Base-by-base conservation (phyloP, 2,329 filamentous ascomycete genomes). In the Phyllosticta citriasiana region DNA sequence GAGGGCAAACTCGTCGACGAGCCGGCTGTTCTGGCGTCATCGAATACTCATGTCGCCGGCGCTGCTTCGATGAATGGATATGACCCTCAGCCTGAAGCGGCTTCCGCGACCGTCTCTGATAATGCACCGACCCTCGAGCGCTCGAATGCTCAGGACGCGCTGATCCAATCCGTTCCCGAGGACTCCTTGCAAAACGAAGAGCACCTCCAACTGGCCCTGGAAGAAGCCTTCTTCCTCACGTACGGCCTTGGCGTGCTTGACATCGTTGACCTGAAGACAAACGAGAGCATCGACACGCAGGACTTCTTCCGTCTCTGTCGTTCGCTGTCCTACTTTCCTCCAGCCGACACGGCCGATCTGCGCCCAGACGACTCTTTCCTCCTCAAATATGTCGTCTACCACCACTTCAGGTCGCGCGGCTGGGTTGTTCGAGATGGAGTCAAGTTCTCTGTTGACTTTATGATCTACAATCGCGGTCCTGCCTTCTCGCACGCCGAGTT, bases 401-500 rank as follows among this genome's bases (percentile, higher is more conserved):
- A 99, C 71, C 93, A 99, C 72, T 99, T 96, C 76, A 88, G 94
- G 47, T 96, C 91, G 0, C 80, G 97, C 0, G 94, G 94, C 25
- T 99, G 94, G 93, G 90, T 97, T 1, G 88, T 95, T 0, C 87
- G 95, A 14, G 86, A 89, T 4, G 95, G 94, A 40, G 87, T 96
- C 71, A 99, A 99, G 71, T 99, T 99, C 68, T 90, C 89, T 24
- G 89, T 91, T 9, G 94, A 99, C 73, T 97, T 90, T 78, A 78
- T 99, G n/a, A 82, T 99, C 7, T 99, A 99, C 75, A 87, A 91
- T 61, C 87, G 91, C 22, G 94, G 94, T 0, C 94, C 94, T 0
- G 93, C 94, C 0, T 97, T 99, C 72, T 86, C 91, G 24, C 94
- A 99, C 71, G 94, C 94, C 24, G 91, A 97, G 70, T 99, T 97